Base-by-base conservation (phyloP, 169 alveolate species). In the Plasmodium reichenowi region DNA sequence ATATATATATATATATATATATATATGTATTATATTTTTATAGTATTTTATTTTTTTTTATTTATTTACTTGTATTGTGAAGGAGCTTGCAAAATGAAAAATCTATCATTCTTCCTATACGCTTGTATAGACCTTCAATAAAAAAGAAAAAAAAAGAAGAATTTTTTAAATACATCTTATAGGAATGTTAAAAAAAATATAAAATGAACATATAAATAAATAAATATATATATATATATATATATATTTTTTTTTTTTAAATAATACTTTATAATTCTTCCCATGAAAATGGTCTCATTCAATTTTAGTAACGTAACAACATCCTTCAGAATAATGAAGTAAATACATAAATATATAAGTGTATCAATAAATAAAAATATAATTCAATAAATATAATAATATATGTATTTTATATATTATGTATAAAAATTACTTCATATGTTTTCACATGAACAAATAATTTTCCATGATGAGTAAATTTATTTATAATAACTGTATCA, bases 271-370 rank as follows among this genome's bases (percentile, higher is more conserved):
- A 80, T 67, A 50, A 68, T 56, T 80, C 90, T 80, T 38, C 90
- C 90, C 90, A 80, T 80, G 90, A 80, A 80, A 67, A 66, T 66
- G 12, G 90, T 80, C 45, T 80, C 90, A 68, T 80, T 80, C 62
- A 80, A 72, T 29, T 80, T 80, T 29, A 80, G 90, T 43, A 80
- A 72, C 73, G 83, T 80, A 59, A 80, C 74, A 22, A 68, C 90
- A 67, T 80, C 90, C 90, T 80, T 80, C 70, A 60, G 5, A 38
- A 38, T 38, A 38, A 38, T 38, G 47, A 38, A 5, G 9, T 38
- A 38, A 38, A 38, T 38, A 38, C 9, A 38, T 38, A 38, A 38
- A 38, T 38, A 38, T 38, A 38, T 38, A 6, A 38, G 0, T 38
- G 43, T 12, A 45, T 67, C 67, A 52, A 22, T 47, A 43, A 48